Evolutionary conservation across 2,329 filamentous ascomycete genomes (phyloP), one percentile per base, ranked within the genome.

Genomic region (Graphium sp.): DNA sequence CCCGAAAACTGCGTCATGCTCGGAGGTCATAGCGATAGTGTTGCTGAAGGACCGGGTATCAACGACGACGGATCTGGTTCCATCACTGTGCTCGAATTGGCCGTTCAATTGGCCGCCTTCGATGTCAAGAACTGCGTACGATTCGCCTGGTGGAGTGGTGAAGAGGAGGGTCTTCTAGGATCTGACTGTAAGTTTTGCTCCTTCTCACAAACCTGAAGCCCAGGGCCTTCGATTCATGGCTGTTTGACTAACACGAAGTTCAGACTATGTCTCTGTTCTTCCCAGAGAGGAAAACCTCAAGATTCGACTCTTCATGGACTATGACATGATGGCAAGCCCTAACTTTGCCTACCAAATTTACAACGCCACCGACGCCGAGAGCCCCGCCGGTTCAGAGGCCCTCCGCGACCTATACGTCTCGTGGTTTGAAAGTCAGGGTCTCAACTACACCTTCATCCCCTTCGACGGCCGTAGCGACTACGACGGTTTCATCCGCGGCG

Each of bases 401-500:
- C 59, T 82, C 32, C 66, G 74, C 33, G 54, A 74, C 34, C 53
- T 82, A 20, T 83, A 81, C 46, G 55, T 73, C 13, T 56, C 72
- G 27, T 83, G 67, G 61, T 84, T 76, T 52, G 49, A 60, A 34
- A 49, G 56, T 2, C 58, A 73, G 14, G 72, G 61, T 2, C 58
- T 73, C 32, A 72, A 73, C 48, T 74, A 73, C 45, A 77, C 70
- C 1, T 69, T 77, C 33, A 79, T 79, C 17, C 66, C 70, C 3
- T 87, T 89, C 38, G 75, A 83, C 40, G 80, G 80, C 6, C 72
- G 80, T 33, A 81, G 74, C 36, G 81, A 89, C 49, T 87, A 87
- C 41, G 76, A 74, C 28, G 74, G 70, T 2, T 85, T 87, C 55
- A 75, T 84, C 41, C 61, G 68, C 20, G 62, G 67, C 32, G 74